phyloP scores from a whole-genome alignment of 2,329 filamentous ascomycete species.

The Alternaria ethzedia region DNA sequence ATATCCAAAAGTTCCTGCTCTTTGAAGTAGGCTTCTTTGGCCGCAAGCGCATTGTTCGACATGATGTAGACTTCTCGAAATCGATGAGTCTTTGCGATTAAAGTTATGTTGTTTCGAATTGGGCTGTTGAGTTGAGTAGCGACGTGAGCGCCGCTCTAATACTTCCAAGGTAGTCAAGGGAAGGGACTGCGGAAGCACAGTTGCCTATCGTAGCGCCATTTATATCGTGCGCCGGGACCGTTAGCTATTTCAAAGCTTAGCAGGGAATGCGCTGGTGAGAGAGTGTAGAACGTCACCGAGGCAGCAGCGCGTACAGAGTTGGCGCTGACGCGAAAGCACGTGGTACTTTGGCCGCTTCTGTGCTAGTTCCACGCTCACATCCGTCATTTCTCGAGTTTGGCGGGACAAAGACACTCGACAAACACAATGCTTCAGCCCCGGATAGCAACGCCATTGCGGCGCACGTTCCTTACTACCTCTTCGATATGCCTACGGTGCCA shows the following conservation, averaged over 20 bases:
- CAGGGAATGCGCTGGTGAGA: conserved; percentile 8
- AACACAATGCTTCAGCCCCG: conserved; percentile 42
- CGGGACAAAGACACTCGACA: conserved; percentile 5
- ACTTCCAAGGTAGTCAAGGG: background rate
- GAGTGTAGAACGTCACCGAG: conserved; percentile 9
- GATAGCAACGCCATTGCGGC: conserved; percentile 27
- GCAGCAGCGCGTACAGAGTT: conserved; percentile 22
- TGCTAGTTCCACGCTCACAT: conserved; percentile 19
- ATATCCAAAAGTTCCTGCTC: conserved; percentile 38
- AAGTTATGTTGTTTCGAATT: background rate
- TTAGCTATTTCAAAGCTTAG: background rate
- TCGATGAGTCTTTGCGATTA: background rate
- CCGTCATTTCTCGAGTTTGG: conserved; percentile 16
- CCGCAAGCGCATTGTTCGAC: conserved; percentile 28
- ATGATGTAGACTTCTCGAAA: conserved; percentile 11
- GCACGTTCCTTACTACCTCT: conserved; percentile 16
- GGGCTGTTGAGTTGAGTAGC: background rate
- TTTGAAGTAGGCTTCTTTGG: conserved; percentile 39
- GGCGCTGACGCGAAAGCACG: conserved; percentile 29
- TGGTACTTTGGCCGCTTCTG: conserved; percentile 16
- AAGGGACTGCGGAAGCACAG: background rate
- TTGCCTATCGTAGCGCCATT: background rate
- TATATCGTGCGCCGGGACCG: conserved; percentile 1
- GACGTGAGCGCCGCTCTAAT: background rate
- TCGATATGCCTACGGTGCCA: conserved; percentile 27